Evolutionary conservation across 78 protist genomes (phyloP).

Genomic region (Isochrysis galbana): DNA sequence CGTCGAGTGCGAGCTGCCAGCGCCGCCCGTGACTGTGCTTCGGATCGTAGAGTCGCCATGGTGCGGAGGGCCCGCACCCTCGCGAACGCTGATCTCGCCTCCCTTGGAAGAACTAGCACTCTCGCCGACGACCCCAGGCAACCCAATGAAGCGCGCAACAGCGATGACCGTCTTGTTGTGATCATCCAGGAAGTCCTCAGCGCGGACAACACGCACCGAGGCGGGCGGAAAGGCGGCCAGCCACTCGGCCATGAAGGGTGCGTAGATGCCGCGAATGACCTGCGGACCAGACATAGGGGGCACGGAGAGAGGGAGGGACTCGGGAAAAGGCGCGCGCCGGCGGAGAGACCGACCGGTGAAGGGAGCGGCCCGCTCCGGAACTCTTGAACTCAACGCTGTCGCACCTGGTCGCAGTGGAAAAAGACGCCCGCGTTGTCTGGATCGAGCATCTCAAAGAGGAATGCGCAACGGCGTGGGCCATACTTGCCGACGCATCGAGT

Average conservation of each 20-base stretch:
- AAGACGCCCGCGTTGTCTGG: background rate
- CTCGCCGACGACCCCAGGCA: too few species aligned
- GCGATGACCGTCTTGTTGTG: background rate
- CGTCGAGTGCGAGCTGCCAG: too few species aligned
- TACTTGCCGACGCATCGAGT: background rate
- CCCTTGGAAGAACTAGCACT: background rate
- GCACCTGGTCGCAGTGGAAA: constrained; percentile 30
- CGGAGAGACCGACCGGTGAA: too few species aligned
- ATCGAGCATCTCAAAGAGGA: background rate
- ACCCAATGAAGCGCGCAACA: background rate
- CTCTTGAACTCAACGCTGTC: too few species aligned
- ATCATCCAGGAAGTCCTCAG: background rate
- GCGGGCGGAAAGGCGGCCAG: background rate
- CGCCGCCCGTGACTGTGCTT: background rate
- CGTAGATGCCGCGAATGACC: background rate
- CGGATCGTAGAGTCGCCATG: background rate
- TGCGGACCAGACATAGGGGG: too few species aligned
- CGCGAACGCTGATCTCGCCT: background rate
- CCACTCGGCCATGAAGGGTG: background rate
- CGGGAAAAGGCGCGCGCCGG: too few species aligned
- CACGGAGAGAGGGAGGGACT: too few species aligned
- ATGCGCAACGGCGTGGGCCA: constrained; percentile 2
- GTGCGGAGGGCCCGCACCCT: background rate
- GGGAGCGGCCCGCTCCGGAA: too few species aligned
- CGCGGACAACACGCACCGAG: background rate